Base-by-base conservation (phyloP, 495 filamentous ascomycete genomes). In the Clohesyomyces aquaticus region DNA sequence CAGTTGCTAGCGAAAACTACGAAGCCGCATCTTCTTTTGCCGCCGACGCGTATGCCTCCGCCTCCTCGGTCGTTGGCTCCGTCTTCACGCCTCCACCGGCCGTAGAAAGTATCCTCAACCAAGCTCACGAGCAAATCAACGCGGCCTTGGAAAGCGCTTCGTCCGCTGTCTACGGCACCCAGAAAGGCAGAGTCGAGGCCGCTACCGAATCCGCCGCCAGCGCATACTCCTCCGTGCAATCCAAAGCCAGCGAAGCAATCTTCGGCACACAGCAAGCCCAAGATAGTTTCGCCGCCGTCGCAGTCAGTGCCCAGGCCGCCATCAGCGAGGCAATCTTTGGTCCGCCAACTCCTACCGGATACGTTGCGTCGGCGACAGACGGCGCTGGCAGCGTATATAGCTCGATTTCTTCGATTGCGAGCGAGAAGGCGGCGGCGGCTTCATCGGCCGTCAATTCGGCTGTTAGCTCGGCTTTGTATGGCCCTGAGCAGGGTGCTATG, bases 121-220 rank as follows among this genome's bases (percentile, higher is more conserved):
- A 79, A 14, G 84, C 81, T 18, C 83, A 77, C 62, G 77, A 81
- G 4, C 82, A 84, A 61, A 74, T 88, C 41, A 79, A 85, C 54
- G 75, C 79, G 18, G 85, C 81, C 21, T 80, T 88, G 22, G 80
- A 83, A n/a, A 85, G 82, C 25, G 86, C 83, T 2, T 85, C 79
- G 57, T 70, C 77, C 14, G 83, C 85, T 49, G 72, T 86, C 46
- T 88, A 88, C 71, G 87, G 86, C 32, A 79, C 80, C 0, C 64
- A 71, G 9, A 85, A 83, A 68, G 83, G 84, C 14, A 75, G 77
- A 11, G 76, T 76, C 21, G 85, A 85, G 62, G 68, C 81, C 59
- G 83, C 79, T 14, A 82, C 79, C 18, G 81, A 80, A 4, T 80
- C 78, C 1, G 83, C 79, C 0, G 73, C 76, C 9, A 76, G 76